Evolutionary conservation across 345 rosid genomes (phyloP).

Genomic region (Pistacia vera): DNA sequence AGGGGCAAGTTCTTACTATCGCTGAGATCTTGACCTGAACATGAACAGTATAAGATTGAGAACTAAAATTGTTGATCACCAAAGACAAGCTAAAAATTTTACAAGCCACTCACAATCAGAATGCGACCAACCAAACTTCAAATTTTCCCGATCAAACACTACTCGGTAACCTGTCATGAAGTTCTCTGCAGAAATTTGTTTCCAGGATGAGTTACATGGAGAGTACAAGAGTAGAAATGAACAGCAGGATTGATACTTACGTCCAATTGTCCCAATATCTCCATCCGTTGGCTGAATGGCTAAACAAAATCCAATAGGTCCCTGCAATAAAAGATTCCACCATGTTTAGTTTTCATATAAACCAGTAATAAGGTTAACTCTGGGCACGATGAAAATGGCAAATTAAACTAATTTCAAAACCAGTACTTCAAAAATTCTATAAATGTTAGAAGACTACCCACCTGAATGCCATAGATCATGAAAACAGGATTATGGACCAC

Average conservation of each 20-base stretch:
- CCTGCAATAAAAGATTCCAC: constrained; percentile 40
- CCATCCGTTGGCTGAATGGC: constrained; percentile 65
- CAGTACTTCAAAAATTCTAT: not conserved
- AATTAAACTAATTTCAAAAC: not conserved
- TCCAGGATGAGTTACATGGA: not conserved
- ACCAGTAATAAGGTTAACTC: not conserved
- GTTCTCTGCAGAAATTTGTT: constrained; percentile 62
- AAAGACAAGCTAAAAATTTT: too few relatives aligned
- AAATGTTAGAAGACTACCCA: constrained; percentile 24
- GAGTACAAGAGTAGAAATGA: not conserved
- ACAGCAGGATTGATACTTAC: constrained; percentile 38
- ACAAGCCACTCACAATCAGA: constrained; percentile 65
- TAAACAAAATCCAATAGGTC: constrained; percentile 59
- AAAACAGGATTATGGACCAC: constrained; percentile 72
- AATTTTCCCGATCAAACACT: constrained; percentile 81
- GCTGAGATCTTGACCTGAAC: constrained; percentile 59
- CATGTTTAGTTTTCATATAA: constrained; percentile 2
- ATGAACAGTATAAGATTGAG: constrained; percentile 1
- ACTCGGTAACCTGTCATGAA: constrained; percentile 75
- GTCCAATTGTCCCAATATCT: constrained; percentile 71
- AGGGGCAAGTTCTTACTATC: constrained; percentile 41
- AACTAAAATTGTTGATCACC: not conserved
- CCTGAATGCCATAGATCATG: constrained; percentile 62
- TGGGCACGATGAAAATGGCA: not conserved
- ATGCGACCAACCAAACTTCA: constrained; percentile 83